Conservation (phyloP, 495 filamentous ascomycete species). For the Aspergillus steynii region DNA sequence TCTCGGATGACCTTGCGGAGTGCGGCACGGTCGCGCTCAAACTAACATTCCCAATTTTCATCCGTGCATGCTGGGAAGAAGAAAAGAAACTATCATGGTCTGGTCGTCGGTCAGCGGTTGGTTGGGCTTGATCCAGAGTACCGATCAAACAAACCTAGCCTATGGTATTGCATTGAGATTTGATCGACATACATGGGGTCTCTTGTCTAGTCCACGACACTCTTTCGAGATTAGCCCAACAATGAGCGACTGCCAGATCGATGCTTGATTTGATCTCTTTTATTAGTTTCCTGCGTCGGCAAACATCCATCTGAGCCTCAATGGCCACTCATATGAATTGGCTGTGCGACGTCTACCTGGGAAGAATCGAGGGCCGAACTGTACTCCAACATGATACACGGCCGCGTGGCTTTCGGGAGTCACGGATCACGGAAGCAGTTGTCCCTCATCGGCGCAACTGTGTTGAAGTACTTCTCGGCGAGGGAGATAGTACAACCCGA, state of each 20-base stretch:
- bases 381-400: not conserved
- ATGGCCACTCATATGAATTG: not conserved
- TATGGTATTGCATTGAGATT: not conserved
- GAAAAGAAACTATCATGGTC: not conserved
- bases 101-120: no score
- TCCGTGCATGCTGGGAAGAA: not conserved
- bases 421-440: not conserved
- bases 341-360: not conserved
- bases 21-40: not conserved
- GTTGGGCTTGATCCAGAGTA: no score
- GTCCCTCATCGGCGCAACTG: not conserved
- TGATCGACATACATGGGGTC: not conserved
- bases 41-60: not conserved
- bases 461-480: not conserved
- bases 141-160: no score
- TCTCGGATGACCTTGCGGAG: not conserved
- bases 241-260: not conserved
- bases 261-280: not conserved
- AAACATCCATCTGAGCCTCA: not conserved
- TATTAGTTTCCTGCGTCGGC: not conserved
- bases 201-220: not conserved
- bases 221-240: not conserved
- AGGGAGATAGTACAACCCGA: not conserved
- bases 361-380: not conserved
- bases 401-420: constrained; percentile 5